These are phyloP conservation scores for Fusarium xylarioides DNA, from an alignment of 2,329 filamentous ascomycete genomes.

Conservation along the genomic window DNA sequence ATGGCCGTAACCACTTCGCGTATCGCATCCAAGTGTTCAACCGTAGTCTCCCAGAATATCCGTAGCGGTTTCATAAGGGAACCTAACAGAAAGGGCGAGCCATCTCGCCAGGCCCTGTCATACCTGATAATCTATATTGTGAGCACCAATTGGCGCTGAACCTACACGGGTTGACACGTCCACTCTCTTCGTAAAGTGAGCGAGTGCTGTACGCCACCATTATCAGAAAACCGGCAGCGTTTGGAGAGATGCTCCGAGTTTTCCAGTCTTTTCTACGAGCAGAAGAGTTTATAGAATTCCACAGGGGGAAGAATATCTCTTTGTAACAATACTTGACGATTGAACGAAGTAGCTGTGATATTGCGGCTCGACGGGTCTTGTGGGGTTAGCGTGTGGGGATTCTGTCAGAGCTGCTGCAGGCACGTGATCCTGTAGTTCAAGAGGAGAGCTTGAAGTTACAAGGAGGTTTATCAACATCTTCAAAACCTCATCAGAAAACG, in stretches of 20 bases:
- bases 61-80: slow-evolving; percentile 87
- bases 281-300: neutral
- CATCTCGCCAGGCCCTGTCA: slow-evolving; percentile 57
- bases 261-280: neutral
- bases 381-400: neutral
- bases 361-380: neutral
- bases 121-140: slow-evolving; percentile 87
- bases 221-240: neutral
- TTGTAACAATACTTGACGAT: slow-evolving; percentile 33
- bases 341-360: neutral
- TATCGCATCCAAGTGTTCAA: slow-evolving; percentile 88
- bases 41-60: slow-evolving; percentile 93
- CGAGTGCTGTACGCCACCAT: slow-evolving; percentile 45
- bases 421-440: slow-evolving; percentile 6
- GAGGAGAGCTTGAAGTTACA: neutral
- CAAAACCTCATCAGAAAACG: neutral
- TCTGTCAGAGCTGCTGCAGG: neutral
- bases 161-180: slow-evolving; percentile 78
- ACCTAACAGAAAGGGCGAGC: slow-evolving; percentile 45
- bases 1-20: slow-evolving; percentile 67
- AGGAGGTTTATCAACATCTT: neutral
- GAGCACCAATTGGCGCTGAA: slow-evolving; percentile 78
- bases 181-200: slow-evolving; percentile 53
- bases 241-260: slow-evolving; percentile 15
- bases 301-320: slow-evolving; percentile 13